Conservation (phyloP, 1,139 yeast species). For the Pichia sp. region DNA sequence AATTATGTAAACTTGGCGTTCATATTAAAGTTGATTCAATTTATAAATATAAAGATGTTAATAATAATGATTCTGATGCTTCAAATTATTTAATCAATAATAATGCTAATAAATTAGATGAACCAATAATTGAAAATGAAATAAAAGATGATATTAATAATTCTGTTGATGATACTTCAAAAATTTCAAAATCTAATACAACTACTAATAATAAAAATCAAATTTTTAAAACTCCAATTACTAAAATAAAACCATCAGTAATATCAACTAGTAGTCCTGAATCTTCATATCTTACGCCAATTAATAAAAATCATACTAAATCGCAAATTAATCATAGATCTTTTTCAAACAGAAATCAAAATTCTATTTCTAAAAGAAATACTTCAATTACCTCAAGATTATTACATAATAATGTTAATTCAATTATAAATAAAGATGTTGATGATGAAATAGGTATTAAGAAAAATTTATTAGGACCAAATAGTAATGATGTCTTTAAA, state of each 20-base stretch:
- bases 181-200: not conserved
- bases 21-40: slow-evolving; percentile 57
- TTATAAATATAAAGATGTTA: slow-evolving; percentile 31
- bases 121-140: slow-evolving; percentile 9
- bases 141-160: slow-evolving; percentile 6
- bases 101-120: not conserved
- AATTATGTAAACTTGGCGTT: slow-evolving; percentile 67
- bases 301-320: slow-evolving; percentile 3
- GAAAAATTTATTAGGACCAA: not conserved
- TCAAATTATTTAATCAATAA: not conserved
- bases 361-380: slow-evolving; percentile 1
- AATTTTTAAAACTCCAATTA: slow-evolving; percentile 19
- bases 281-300: slow-evolving; percentile 7
- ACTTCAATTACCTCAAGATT: slow-evolving; percentile 14
- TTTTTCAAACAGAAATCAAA: not conserved
- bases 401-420: slow-evolving; percentile 8
- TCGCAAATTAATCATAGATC: not conserved
- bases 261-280: slow-evolving; percentile 13
- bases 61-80: not conserved
- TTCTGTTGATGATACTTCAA: not conserved
- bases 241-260: slow-evolving; percentile 3
- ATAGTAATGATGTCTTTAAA: not conserved
- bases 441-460: not conserved
- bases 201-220: not conserved
- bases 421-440: not conserved